Percentiles rank a stretch among this genome's conserved stretches.
phyloP scores from a whole-genome alignment of 768 basidiomycete species.

The Lentinula detonsa region DNA sequence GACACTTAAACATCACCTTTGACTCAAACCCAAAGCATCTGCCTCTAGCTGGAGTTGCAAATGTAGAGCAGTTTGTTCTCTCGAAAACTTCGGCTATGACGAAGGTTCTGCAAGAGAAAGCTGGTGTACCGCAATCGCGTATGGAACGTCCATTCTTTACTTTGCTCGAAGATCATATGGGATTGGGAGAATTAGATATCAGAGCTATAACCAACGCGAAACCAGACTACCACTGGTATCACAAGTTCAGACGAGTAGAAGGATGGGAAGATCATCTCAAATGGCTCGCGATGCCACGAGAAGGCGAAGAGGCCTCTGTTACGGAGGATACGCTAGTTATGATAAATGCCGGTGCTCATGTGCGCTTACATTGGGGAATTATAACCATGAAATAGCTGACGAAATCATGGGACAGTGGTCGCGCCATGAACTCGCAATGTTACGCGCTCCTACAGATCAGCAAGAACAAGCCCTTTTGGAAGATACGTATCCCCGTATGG shows the following conservation, averaged over 20 bases:
- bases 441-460: slow-evolving; percentile 16
- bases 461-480: slow-evolving; percentile 21
- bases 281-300: slow-evolving; percentile 12
- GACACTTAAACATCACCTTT: slow-evolving; percentile 18
- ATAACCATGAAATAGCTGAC: not conserved
- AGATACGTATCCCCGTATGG: slow-evolving; percentile 22
- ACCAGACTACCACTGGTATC: slow-evolving; percentile 19
- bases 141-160: slow-evolving; percentile 21
- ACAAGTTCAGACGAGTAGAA: slow-evolving; percentile 19
- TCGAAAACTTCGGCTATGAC: slow-evolving; percentile 18
- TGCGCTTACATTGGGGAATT: slow-evolving; percentile 2
- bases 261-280: slow-evolving; percentile 21
- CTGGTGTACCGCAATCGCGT: slow-evolving; percentile 21
- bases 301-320: slow-evolving; percentile 17
- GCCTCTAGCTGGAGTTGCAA: slow-evolving; percentile 17
- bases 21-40: slow-evolving; percentile 16
- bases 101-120: slow-evolving; percentile 14
- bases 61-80: slow-evolving; percentile 20
- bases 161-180: slow-evolving; percentile 23
- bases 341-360: slow-evolving; percentile 23
- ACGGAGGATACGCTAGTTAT: slow-evolving; percentile 22
- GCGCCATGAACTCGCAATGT: slow-evolving; percentile 20
- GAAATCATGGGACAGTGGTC: slow-evolving; percentile 17
- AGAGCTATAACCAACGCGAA: slow-evolving; percentile 19
- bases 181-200: slow-evolving; percentile 20